A percentile compares a stretch with the other conserved stretches of the same genome.
phyloP scores from a whole-genome alignment of 139 green algal species.

The Chlamydomonas sp. region DNA sequence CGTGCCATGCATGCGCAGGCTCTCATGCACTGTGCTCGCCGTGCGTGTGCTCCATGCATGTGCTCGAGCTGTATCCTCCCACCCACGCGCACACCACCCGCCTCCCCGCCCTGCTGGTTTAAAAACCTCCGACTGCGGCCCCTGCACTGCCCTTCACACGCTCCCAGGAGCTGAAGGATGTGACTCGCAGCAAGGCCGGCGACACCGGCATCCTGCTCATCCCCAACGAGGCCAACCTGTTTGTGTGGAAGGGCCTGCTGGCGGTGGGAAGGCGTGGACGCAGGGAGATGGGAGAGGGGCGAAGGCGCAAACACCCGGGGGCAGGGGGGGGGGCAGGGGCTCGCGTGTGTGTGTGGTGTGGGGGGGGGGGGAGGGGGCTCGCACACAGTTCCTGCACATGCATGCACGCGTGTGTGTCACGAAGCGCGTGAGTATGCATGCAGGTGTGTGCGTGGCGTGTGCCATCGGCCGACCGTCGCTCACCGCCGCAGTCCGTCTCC shows the following conservation, averaged over 20 bases:
- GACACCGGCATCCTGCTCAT: conserved; percentile 61
- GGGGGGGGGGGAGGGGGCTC: too few species aligned
- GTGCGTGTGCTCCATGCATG: too few species aligned
- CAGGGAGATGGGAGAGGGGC: too few species aligned
- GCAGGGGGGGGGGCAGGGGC: too few species aligned
- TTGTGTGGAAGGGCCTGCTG: conserved; percentile 56
- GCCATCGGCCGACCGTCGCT: too few species aligned
- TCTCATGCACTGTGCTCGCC: not conserved
- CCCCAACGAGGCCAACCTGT: conserved; percentile 69
- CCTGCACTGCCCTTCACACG: not conserved
- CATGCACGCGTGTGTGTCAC: too few species aligned
- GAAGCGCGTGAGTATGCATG: too few species aligned
- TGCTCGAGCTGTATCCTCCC: not conserved
- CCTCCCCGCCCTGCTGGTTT: not conserved
- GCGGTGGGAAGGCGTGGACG: conserved; percentile 31
- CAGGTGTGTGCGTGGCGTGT: too few species aligned
- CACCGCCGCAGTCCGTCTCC: too few species aligned
- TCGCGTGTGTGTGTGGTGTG: too few species aligned
- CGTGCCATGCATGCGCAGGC: not conserved
- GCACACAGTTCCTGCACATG: too few species aligned
- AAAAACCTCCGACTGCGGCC: not conserved
- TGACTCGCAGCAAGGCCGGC: conserved; percentile 15
- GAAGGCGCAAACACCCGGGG: too few species aligned
- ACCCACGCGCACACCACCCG: not conserved
- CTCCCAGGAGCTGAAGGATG: conserved; percentile 67